Conservation (phyloP, 2,329 filamentous ascomycete species). For the Lomentospora prolificans region DNA sequence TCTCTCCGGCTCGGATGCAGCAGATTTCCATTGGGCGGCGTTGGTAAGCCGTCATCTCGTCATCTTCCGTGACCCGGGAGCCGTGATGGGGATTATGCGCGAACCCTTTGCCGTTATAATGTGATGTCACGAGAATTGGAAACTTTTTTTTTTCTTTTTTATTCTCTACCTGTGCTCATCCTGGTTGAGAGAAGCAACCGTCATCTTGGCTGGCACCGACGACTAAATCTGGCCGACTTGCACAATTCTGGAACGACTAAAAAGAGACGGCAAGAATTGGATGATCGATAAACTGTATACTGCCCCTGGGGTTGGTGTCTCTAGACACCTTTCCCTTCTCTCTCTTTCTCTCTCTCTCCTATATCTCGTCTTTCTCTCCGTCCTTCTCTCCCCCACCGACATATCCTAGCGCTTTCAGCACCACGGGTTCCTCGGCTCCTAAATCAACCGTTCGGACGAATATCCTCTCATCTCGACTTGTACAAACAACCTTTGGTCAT, state of each 20-base stretch:
- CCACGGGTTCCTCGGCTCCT: neutral
- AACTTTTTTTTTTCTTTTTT: neutral
- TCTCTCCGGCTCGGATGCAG: slow-evolving; percentile 53
- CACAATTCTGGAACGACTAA: neutral
- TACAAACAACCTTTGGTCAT: slow-evolving; percentile 5
- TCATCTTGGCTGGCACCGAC: slow-evolving; percentile 9
- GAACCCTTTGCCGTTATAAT: slow-evolving; percentile 3
- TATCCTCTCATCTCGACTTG: slow-evolving; percentile 6
- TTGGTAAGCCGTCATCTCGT: slow-evolving; percentile 33
- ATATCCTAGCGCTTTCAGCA: neutral
- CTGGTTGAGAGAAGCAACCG: neutral
- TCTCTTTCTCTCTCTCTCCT: slow-evolving; percentile 4
- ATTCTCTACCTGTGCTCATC: slow-evolving; percentile 4
- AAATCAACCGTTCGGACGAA: neutral
- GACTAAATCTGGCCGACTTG: neutral
- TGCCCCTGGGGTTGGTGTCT: neutral
- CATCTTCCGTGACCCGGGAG: neutral
- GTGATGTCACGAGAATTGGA: neutral
- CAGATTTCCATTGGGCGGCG: slow-evolving; percentile 37
- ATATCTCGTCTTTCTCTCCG: slow-evolving; percentile 5
- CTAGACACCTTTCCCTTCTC: neutral
- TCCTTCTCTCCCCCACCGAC: slow-evolving; percentile 6
- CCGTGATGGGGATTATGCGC: slow-evolving; percentile 6
- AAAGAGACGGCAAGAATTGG: neutral
- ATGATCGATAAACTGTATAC: neutral